phyloP scores from a whole-genome alignment of 1,284 basidiomycete species.

The Ceratobasidium theobromae region DNA sequence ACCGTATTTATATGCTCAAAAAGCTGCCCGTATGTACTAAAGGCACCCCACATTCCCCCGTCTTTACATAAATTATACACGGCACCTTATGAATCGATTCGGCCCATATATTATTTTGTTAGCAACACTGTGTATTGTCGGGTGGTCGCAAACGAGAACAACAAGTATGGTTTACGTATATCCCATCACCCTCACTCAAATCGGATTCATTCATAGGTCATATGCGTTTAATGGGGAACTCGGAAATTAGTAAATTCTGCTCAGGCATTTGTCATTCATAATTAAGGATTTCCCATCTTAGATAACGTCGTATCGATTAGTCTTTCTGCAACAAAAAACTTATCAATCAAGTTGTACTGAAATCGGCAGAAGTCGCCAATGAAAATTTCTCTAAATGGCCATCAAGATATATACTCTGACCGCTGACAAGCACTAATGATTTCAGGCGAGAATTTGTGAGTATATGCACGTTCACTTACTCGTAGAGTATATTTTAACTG shows the following conservation, averaged over 20 bases:
- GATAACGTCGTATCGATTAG: constrained; percentile 21
- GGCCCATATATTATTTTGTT: neutral
- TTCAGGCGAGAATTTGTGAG: neutral
- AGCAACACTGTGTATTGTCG: neutral
- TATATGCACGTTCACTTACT: neutral
- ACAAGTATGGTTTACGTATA: neutral
- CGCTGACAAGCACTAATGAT: constrained; percentile 9
- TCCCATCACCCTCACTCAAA: constrained; percentile 3
- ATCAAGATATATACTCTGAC: constrained; percentile 30
- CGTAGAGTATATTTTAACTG: too few relatives aligned
- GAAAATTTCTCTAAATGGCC: constrained; percentile 33
- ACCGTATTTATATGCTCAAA: too few relatives aligned
- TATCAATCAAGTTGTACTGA: constrained; percentile 34
- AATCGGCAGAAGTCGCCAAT: constrained; percentile 18
- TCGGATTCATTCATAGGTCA: neutral
- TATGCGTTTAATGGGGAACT: neutral
- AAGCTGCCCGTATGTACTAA: too few relatives aligned
- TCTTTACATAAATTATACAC: neutral
- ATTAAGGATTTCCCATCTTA: neutral
- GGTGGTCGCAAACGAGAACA: neutral
- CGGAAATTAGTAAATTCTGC: neutral
- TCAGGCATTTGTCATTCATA: neutral
- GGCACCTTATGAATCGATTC: too few relatives aligned
- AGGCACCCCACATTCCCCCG: too few relatives aligned
- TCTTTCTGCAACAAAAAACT: constrained; percentile 11